Percentiles rank a stretch among this genome's conserved stretches.
These are phyloP conservation scores for Phyllosticta ampelicida DNA, from an alignment of 2,329 filamentous ascomycete genomes.

Conservation along the genomic window DNA sequence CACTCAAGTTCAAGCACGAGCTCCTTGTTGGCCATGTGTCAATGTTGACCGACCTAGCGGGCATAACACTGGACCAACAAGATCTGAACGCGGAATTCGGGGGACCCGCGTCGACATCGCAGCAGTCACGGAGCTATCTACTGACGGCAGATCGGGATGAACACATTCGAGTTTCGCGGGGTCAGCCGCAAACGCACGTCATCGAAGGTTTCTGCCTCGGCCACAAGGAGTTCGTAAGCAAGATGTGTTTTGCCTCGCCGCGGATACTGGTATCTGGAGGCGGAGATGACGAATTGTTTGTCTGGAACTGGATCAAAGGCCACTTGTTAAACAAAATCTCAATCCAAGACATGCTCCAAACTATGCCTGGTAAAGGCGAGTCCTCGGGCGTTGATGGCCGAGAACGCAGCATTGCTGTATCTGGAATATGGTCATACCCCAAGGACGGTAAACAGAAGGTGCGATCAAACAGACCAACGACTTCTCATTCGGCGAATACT, in stretches of 20 bases:
- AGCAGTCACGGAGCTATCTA: constrained; percentile 44
- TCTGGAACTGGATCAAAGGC: constrained; percentile 69
- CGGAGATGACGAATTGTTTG: constrained; percentile 65
- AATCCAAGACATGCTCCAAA: constrained; percentile 15
- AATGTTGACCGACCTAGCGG: constrained; percentile 69
- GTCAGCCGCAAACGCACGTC: constrained; percentile 70
- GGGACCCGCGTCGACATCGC: neutral
- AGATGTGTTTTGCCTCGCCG: constrained; percentile 54
- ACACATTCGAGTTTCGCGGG: constrained; percentile 81
- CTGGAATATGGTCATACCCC: constrained; percentile 39
- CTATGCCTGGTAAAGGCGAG: constrained; percentile 2
- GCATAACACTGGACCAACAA: constrained; percentile 40
- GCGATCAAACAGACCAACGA: constrained; percentile 27
- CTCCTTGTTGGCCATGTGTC: constrained; percentile 89
- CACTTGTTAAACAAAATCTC: constrained; percentile 44
- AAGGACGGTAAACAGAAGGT: constrained; percentile 19
- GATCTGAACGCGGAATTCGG: constrained; percentile 15
- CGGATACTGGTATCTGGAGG: constrained; percentile 74
- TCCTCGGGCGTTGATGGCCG: constrained; percentile 10
- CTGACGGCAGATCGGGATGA: constrained; percentile 61
- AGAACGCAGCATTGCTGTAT: constrained; percentile 35
- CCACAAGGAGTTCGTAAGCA: constrained; percentile 74
- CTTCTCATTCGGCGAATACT: constrained; percentile 4
- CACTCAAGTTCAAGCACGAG: constrained; percentile 57
- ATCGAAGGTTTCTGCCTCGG: constrained; percentile 86